Percentiles rank a stretch among this genome's conserved stretches.
Evolutionary conservation across 2,329 filamentous ascomycete genomes (phyloP).

Genomic region (Phoma sp.): DNA sequence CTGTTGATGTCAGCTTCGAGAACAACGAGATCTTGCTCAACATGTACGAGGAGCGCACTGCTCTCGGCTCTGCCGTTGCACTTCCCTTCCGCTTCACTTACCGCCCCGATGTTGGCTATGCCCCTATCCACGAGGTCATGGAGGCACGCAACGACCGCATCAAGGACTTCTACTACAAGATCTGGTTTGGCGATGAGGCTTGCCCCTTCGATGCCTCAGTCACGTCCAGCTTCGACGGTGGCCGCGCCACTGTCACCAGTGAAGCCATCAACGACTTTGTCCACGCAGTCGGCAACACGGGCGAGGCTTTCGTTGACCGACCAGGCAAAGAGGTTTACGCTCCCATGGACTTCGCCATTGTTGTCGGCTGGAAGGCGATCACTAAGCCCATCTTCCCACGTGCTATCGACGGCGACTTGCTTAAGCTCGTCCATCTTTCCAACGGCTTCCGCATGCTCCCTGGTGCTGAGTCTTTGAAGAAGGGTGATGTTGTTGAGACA

Average conservation of each 20-base stretch:
- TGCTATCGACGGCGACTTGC: slow-evolving; percentile 91
- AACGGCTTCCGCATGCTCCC: slow-evolving; percentile 99
- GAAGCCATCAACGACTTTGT: slow-evolving; percentile 98
- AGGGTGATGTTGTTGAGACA: slow-evolving; percentile 89
- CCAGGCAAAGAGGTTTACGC: slow-evolving; percentile 93
- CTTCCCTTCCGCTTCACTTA: slow-evolving; percentile 90
- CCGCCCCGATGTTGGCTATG: slow-evolving; percentile 92
- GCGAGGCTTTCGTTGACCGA: slow-evolving; percentile 94
- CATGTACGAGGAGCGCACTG: slow-evolving; percentile 92
- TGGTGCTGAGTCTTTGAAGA: slow-evolving; percentile 91
- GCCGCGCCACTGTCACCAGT: slow-evolving; percentile 81
- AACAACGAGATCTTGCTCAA: slow-evolving; percentile 84
- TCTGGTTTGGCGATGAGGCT: slow-evolving; percentile 91
- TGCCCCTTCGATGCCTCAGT: slow-evolving; percentile 85
- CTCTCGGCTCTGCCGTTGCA: slow-evolving; percentile 79
- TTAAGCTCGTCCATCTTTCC: slow-evolving; percentile 95
- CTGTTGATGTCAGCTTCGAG: slow-evolving; percentile 81
- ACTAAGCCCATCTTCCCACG: slow-evolving; percentile 99
- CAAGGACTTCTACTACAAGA: slow-evolving; percentile 98
- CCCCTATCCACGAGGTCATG: slow-evolving; percentile 98
- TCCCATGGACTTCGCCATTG: slow-evolving; percentile 98
- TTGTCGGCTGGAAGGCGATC: slow-evolving; percentile 98
- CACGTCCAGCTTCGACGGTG: slow-evolving; percentile 88
- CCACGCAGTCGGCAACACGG: slow-evolving; percentile 97
- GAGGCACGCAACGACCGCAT: slow-evolving; percentile 93